phyloP scores from a whole-genome alignment of 495 filamentous ascomycete genomes.

The Xylaria scruposa region DNA sequence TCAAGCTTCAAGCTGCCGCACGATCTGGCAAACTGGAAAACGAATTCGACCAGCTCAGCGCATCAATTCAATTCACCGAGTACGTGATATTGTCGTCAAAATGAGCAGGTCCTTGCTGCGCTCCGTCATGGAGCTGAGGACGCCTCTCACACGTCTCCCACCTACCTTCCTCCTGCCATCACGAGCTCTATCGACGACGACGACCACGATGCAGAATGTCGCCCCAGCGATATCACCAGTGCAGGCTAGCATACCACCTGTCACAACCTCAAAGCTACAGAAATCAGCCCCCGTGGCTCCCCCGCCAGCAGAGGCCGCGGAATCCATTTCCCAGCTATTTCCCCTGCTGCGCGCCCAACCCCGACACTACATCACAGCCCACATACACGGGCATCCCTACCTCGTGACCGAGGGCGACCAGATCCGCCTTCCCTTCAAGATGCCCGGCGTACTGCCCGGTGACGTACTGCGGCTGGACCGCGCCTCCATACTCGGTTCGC shows the following conservation, averaged over 20 bases:
- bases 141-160: constrained; percentile 43
- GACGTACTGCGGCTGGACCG: constrained; percentile 87
- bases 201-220: constrained; percentile 35
- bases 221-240: constrained; percentile 35
- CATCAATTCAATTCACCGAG: constrained; percentile 5
- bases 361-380: constrained; percentile 83
- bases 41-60: background rate
- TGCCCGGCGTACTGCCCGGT: constrained; percentile 81
- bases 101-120: constrained; percentile 56
- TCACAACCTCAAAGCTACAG: constrained; percentile 37
- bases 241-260: constrained; percentile 36
- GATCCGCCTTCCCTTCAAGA: constrained; percentile 91
- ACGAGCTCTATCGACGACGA: constrained; percentile 29
- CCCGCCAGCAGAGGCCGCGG: constrained; percentile 37
- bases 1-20: background rate
- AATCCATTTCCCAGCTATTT: constrained; percentile 65
- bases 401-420: constrained; percentile 87
- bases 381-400: constrained; percentile 88
- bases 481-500: constrained; percentile 76
- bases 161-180: constrained; percentile 44
- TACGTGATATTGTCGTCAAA: background rate
- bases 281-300: constrained; percentile 34
- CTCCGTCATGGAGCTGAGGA: constrained; percentile 56
- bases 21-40: constrained; percentile 6
- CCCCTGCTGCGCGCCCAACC: constrained; percentile 79